Evolutionary conservation across 2,329 filamentous ascomycete genomes (phyloP).

Genomic region (Aspergillus awamori): DNA sequence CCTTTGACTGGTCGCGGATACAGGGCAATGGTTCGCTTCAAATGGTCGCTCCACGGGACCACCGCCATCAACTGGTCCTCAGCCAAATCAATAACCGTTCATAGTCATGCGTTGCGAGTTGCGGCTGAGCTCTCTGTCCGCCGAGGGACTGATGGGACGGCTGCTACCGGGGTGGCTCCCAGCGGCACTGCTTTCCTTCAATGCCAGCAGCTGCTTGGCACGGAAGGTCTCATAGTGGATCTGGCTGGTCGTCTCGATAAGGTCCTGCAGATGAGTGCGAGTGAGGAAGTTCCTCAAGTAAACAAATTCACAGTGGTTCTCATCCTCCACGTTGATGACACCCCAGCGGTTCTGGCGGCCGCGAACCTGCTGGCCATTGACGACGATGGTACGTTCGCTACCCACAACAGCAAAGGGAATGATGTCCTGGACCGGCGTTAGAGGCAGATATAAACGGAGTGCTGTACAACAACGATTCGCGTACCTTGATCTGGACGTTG

Average conservation of each 20-base stretch:
- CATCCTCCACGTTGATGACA: constrained; percentile 98
- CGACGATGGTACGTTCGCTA: constrained; percentile 96
- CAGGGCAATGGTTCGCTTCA: constrained; percentile 20
- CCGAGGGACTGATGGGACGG: constrained; percentile 91
- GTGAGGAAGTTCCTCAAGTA: constrained; percentile 98
- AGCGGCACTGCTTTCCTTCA: constrained; percentile 96
- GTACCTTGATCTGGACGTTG: constrained; percentile 95
- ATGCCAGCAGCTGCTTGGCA: constrained; percentile 94
- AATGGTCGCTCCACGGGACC: constrained; percentile 26
- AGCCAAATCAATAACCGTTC: constrained; percentile 82
- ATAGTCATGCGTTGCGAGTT: constrained; percentile 97
- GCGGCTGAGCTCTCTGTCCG: constrained; percentile 93
- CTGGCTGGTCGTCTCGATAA: constrained; percentile 98
- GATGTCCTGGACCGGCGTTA: constrained; percentile 65
- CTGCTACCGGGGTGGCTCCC: constrained; percentile 69
- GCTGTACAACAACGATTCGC: not conserved
- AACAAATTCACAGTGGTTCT: constrained; percentile 99
- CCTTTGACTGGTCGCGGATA: constrained; percentile 20
- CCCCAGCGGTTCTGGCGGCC: constrained; percentile 99
- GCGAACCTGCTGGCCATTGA: constrained; percentile 95
- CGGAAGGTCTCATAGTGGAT: constrained; percentile 99
- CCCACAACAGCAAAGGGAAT: constrained; percentile 98
- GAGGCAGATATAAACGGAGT: constrained; percentile 38
- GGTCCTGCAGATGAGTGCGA: constrained; percentile 95
- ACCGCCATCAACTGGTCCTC: constrained; percentile 18